Evolutionary conservation across 345 rosid genomes (phyloP).

Genomic region (Boechera stricta): DNA sequence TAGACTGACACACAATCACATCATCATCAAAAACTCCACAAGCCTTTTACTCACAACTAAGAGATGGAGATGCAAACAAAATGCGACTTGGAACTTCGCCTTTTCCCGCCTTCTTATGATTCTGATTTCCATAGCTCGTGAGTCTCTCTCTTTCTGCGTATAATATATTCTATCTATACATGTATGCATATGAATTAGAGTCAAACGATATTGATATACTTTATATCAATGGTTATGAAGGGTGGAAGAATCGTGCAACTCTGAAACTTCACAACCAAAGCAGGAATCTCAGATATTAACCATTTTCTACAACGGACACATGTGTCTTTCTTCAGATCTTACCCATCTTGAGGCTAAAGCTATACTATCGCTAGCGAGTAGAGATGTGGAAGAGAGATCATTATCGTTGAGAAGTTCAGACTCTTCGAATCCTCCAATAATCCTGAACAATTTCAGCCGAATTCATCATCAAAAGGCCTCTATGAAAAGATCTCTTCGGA

Average conservation of each 20-base stretch:
- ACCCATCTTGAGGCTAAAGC: slow-evolving; percentile 22
- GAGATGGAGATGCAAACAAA: slow-evolving; percentile 34
- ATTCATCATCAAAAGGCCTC: slow-evolving; percentile 24
- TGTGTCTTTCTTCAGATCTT: slow-evolving; percentile 33
- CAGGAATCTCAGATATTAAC: slow-evolving; percentile 27
- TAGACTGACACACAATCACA: not conserved
- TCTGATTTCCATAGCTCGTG: slow-evolving; percentile 11
- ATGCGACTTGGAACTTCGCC: slow-evolving; percentile 42
- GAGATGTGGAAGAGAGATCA: slow-evolving; percentile 7
- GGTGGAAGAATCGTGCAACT: slow-evolving; percentile 13
- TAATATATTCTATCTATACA: not conserved
- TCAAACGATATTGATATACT: not conserved
- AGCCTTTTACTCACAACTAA: slow-evolving; percentile 1
- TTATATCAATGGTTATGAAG: slow-evolving; percentile 12
- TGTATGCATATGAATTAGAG: not conserved
- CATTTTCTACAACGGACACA: slow-evolving; percentile 36
- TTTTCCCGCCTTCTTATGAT: slow-evolving; percentile 15
- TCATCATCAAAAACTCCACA: slow-evolving; percentile 2
- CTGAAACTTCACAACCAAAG: slow-evolving; percentile 5
- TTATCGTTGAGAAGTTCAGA: slow-evolving; percentile 1
- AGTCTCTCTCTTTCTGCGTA: not conserved
- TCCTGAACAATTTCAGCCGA: not conserved
- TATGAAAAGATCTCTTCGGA: slow-evolving; percentile 39
- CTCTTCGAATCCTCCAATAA: not conserved
- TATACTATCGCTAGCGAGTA: slow-evolving; percentile 36